Evolutionary conservation across 2,329 filamentous ascomycete species (phyloP), one percentile per base, ranked within the genome.

Genomic region (Ascochyta fabae): DNA sequence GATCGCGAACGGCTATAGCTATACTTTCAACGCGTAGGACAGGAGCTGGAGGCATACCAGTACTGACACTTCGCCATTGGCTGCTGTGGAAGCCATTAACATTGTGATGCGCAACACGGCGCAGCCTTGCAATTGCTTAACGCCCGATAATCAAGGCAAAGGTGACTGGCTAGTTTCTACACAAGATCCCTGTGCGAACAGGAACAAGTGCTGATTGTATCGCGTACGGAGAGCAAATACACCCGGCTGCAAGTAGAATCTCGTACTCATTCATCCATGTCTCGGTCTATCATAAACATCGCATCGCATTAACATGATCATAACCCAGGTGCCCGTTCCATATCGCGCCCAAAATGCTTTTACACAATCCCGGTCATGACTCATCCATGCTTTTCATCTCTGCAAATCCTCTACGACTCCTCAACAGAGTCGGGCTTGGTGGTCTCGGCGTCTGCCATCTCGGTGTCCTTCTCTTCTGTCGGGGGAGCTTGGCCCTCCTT

Each of bases 391-490:
- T 42, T 47, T 48, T 44, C 23, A n/a, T 40, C 48, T 54, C 53
- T 59, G 64, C 50, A 67, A 69, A 61, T 75, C 74, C 61, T 77
- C 53, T 61, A 66, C 50, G 69, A 69, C 62, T 76, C 75, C 61
- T 78, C 76, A 19, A 74, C 65, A 51, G 74, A 70, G 40, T 78
- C 72, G 8, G 76, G 74, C 67, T 76, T 75, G 50, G 63, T 59
- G 9, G 68, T 65, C 51, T 80, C 79, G 40, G 83, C 84, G 67
- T 88, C 86, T 67, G 84, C 83, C 85, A 87, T 88, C 74, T 87
- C 85, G 48, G 77, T 73, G 59, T 81, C 79, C 58, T 75, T 75
- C 45, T 66, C 47, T 52, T 75, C 75, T 24, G 59, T 47, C 24
- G 56, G 56, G 23, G 64, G 66, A 27, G 77, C 77, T n/a, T 78